Base-by-base conservation (phyloP, 2,329 filamentous ascomycete genomes). In the Sporothrix humicola region DNA sequence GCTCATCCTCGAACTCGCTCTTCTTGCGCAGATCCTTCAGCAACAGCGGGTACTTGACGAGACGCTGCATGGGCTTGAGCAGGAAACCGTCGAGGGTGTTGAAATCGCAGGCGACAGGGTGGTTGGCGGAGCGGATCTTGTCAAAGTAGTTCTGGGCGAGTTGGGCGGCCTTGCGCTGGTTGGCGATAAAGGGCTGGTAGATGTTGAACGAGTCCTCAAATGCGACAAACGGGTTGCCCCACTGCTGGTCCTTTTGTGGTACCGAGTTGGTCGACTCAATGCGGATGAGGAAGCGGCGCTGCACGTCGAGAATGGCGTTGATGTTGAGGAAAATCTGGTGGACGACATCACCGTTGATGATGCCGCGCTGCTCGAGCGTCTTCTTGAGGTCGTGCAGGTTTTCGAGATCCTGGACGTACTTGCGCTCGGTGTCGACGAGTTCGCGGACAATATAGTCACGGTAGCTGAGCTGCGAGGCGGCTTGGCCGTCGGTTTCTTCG, bases 301-400 rank as follows among this genome's bases (percentile, higher is more conserved):
- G 95, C 80, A 98, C 97, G 82, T 99, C 96, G 71, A 99, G 87
- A 66, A 99, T 93, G 44, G 93, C 90, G 81, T 98, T 97, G 79
- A 98, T 90, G 82, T 99, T 99, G 75, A 98, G 87, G 83, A 99
- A 99, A 76, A 99, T 98, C 79, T 95, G 91, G 83, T 98, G 95
- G 26, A 97, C 91, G 10, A 92, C 89, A 80, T 99, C 96, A 72
- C 96, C 95, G 1, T 93, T 92, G 76, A 98, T 90, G 52, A 94
- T 90, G 52, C 94, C 94, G 77, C 92, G 94, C 80, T 97, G 92
- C 78, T 98, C 94, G 72, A 98, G 86, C 31, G 92, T 89, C 82
- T 93, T 95, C 84, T 97, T 98, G 79, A 98, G 88, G 69, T 95
- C 92, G 81, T 98, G 94, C 50, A 99, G 83, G 77, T 97, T 95